Percentiles rank a stretch among this genome's conserved stretches.
These are phyloP conservation scores for Neurospora sp. DNA, from an alignment of 495 filamentous ascomycete genomes.

Conservation along the genomic window DNA sequence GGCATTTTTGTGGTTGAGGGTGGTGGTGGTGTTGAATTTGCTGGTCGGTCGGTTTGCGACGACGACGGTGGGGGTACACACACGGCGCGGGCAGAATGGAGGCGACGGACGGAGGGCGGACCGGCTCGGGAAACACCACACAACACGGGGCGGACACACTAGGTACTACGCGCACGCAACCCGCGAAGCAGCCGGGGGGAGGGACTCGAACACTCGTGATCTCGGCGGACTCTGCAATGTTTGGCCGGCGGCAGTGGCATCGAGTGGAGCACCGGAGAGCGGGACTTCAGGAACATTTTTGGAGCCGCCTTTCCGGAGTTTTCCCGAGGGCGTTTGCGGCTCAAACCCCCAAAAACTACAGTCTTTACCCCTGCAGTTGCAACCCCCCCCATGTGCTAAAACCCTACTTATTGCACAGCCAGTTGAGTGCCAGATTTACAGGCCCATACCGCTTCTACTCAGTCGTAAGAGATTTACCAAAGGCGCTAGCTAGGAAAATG, in stretches of 20 bases:
- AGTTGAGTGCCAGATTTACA: too few species aligned
- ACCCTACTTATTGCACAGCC: too few species aligned
- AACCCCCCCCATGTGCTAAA: too few species aligned
- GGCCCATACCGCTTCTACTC: too few species aligned
- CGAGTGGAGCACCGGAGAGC: neutral
- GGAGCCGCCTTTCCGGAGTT: neutral
- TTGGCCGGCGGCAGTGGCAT: neutral
- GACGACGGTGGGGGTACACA: neutral
- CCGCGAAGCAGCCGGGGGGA: neutral
- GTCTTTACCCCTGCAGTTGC: too few species aligned
- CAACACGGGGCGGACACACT: neutral
- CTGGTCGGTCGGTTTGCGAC: neutral
- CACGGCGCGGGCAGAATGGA: neutral
- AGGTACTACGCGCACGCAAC: neutral
- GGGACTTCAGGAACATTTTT: neutral
- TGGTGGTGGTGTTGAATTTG: neutral
- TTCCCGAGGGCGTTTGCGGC: neutral
- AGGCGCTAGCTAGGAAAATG: too few species aligned
- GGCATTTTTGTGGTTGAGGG: slow-evolving; percentile 30
- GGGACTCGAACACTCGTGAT: slow-evolving; percentile 1
- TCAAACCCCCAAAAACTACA: neutral
- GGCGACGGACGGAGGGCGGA: neutral
- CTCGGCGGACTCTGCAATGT: slow-evolving; percentile 1
- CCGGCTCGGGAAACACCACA: neutral
- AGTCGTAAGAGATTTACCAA: too few species aligned